These are phyloP conservation scores for Cucurbita ficifolia DNA, from an alignment of 306 rosid genomes.

Conservation along the genomic window DNA sequence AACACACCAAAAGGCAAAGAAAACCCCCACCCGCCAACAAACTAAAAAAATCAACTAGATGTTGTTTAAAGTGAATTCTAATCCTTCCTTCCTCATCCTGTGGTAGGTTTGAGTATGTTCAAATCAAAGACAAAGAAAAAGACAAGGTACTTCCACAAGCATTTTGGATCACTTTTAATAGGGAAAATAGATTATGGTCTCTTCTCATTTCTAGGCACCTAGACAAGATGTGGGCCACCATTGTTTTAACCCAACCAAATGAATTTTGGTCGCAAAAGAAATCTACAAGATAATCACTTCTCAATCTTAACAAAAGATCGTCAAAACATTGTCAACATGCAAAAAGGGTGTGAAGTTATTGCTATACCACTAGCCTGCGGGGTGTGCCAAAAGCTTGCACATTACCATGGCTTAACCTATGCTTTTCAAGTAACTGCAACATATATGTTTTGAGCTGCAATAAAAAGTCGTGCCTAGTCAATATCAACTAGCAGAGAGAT, in stretches of 20 bases:
- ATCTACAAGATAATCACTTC: background rate
- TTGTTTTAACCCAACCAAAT: background rate
- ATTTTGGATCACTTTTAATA: background rate
- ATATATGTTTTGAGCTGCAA: conserved; percentile 60
- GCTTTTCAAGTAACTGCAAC: conserved; percentile 52
- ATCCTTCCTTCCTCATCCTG: background rate
- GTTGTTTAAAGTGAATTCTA: background rate
- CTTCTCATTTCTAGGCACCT: background rate
- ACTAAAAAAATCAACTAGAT: background rate
- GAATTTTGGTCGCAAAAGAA: background rate
- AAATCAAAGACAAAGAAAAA: background rate
- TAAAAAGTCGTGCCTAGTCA: conserved; percentile 19
- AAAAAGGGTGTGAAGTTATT: conserved; percentile 3
- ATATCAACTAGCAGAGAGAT: background rate
- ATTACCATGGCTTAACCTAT: conserved; percentile 62
- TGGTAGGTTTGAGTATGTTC: background rate
- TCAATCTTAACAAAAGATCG: background rate
- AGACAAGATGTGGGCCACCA: background rate
- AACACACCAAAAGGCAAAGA: background rate
- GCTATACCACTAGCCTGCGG: conserved; percentile 71
- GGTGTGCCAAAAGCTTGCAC: conserved; percentile 67
- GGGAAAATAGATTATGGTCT: background rate
- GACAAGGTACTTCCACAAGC: background rate
- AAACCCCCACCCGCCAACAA: background rate
- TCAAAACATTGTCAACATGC: background rate